A percentile compares a stretch with the other conserved stretches of the same genome.
These are phyloP conservation scores for Dothistroma septosporum DNA, from an alignment of 2,329 filamentous ascomycete species.

Conservation along the genomic window DNA sequence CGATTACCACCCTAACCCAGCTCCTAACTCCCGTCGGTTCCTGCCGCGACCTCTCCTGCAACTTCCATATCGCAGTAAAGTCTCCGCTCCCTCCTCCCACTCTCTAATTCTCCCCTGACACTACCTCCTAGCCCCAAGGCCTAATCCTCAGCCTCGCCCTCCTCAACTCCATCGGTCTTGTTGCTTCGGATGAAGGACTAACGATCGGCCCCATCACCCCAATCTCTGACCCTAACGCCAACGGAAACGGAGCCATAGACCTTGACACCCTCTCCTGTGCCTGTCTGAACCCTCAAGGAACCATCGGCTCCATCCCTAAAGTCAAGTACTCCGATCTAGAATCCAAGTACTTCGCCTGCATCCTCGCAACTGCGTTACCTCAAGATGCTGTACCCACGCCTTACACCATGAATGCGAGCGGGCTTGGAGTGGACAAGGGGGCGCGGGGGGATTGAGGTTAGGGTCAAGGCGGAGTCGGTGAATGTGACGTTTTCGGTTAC, in stretches of 20 bases:
- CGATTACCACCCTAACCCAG: neutral
- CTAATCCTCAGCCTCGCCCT: neutral
- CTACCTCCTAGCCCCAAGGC: neutral
- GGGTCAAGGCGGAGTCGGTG: neutral
- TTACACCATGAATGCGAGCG: neutral
- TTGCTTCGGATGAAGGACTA: neutral
- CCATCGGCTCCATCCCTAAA: neutral
- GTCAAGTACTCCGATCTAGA: neutral
- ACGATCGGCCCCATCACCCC: neutral
- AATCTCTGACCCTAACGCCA: neutral
- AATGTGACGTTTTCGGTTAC: neutral
- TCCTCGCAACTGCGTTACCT: neutral
- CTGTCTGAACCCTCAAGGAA: neutral
- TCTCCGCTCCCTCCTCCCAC: neutral
- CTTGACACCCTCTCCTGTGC: neutral
- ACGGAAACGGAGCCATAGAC: neutral
- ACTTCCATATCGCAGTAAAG: neutral
- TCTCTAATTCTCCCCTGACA: neutral
- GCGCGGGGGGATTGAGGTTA: neutral
- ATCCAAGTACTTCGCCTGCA: neutral
- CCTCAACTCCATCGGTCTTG: too few species aligned
- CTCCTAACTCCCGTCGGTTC: neutral
- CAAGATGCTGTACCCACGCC: neutral
- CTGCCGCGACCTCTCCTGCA: neutral
- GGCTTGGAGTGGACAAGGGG: neutral